Conservation (phyloP, 1,284 basidiomycete genomes). For the Pyrrhoderma lamaoense region DNA sequence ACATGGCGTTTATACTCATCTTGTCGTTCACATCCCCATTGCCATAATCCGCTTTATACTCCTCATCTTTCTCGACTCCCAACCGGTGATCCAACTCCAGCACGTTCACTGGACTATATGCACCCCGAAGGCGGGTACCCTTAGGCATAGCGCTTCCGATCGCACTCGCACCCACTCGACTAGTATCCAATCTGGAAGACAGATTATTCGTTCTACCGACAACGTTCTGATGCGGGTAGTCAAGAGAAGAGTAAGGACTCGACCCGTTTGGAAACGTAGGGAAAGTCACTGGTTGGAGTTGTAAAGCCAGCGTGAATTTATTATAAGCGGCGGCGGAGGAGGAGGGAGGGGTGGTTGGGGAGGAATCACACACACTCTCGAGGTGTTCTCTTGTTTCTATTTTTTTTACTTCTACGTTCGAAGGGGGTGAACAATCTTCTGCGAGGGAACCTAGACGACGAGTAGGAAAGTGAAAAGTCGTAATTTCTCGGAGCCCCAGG, state of each 20-base stretch:
- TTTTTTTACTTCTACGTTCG: too few relatives aligned
- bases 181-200: neutral
- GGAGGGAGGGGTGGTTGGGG: too few relatives aligned
- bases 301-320: too few relatives aligned
- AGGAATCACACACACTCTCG: too few relatives aligned
- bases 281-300: too few relatives aligned
- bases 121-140: neutral
- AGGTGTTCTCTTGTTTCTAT: too few relatives aligned
- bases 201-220: neutral
- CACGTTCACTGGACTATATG: neutral
- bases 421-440: too few relatives aligned
- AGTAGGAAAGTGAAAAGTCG: too few relatives aligned
- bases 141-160: conserved; percentile 4
- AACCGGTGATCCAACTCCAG: neutral
- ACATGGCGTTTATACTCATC: neutral
- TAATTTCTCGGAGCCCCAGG: too few relatives aligned
- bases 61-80: neutral
- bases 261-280: too few relatives aligned
- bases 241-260: neutral
- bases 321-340: too few relatives aligned
- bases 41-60: neutral
- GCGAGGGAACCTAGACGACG: too few relatives aligned
- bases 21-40: neutral
- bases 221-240: neutral
- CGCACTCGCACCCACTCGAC: neutral